Base-by-base conservation (phyloP, 768 basidiomycete species). In the Hysterangium stoloniferum region DNA sequence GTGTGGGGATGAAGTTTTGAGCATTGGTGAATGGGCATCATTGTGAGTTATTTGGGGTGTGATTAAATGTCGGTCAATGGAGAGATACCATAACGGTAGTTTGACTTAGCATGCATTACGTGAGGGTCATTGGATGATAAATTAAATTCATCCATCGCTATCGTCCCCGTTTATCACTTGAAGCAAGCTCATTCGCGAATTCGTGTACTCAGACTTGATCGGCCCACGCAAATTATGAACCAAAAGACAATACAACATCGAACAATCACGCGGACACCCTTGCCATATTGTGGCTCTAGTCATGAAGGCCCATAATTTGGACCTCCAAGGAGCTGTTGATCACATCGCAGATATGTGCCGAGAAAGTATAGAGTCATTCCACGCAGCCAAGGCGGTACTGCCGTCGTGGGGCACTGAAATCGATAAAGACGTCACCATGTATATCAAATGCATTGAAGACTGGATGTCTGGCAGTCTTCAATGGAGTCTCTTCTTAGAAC, bases 251-350 rank as follows among this genome's bases (percentile, higher is more conserved):
- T 35, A 8, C 50, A n/a, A 52, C 52, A 33, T 25, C 49, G 85
- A 86, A 59, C 85, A 86, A 63, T 75, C 82, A 2, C 75, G 79
- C 12, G 75, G 74, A 8, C 79, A 84, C 54, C 79, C 77, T 15
- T 79, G 84, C 62, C 86, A 87, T 61, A 81, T 86, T 74, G 73
- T 87, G 48, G 68, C 71, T n/a, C 78, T 86, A 44, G 71, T 85
- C 55, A 84, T 82, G 80, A 53, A 34, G 28, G n/a, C 22, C 27
- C 75, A 78, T 46, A 75, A 72, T 3, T 68, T 80, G 44, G 68
- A 68, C 31, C 66, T 86, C 7, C 82, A 86, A 54, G 66, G 71
- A 28, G 84, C 84, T 4, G 63, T 86, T 27, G 76, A 84, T 49
- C 84, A 81, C 12, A 71, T 74, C 5, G 63, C 58, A 6, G 53